Base-by-base conservation (phyloP, 495 filamentous ascomycete species). In the Neurospora sp. region DNA sequence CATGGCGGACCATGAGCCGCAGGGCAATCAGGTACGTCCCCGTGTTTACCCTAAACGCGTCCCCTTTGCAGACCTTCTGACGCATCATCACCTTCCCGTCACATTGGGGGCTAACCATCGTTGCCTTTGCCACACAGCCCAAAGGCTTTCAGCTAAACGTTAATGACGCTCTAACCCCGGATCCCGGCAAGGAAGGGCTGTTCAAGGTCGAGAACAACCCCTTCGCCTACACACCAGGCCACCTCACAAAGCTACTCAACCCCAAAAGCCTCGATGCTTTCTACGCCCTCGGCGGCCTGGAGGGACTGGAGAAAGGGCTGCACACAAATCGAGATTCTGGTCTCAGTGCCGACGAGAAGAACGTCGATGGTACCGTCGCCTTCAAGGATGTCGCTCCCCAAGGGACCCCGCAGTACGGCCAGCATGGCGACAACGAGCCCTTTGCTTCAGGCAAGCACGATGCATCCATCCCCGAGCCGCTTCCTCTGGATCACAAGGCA, bases 241-340 rank as follows among this genome's bases (percentile, higher is more conserved):
- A 93, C 74, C 83, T 94, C 40, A 89, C 89, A 76, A 93, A 93
- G 76, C 83, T 91, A 78, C 82, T 91, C 40, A 90, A 92, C 72
- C 91, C 91, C 4, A 94, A 94, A 79, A 91, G 87, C 42, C 80
- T 92, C 18, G 84, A 90, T 41, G 91, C 91, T 22, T 93, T 89
- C 74, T 88, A 88, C 71, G 88, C 88, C 40, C 83, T 93, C 9
- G 91, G 91, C 70, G 91, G 91, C 44, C 76, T 93, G n/a, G 75
- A 78, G 35, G 91, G 91, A 1, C 79, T 94, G 65, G 90, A 91
- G 76, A 87, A 84, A 65, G 91, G 91, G 40, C 80, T 94, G 20
- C 85, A 89, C 40, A 92, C 90, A 18, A 87, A 92, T 77, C 79
- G 91, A 14, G 79, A 83, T 20, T 83, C 87, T 1, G 91, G 91